Conservation (phyloP, 169 alveolate species). For the Plasmodium coatneyi region DNA sequence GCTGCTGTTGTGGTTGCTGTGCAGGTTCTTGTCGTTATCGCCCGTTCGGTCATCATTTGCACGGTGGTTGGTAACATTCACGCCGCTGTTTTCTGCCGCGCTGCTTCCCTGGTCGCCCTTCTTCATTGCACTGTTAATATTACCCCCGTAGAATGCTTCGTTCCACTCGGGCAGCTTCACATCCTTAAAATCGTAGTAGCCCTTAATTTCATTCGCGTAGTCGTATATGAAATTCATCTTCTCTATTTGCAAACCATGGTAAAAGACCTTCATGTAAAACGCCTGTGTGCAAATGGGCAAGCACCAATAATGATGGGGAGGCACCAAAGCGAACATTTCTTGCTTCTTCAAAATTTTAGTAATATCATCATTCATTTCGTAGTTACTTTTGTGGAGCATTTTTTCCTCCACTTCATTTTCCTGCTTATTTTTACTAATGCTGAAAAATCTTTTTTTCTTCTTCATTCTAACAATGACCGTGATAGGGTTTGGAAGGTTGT, state of each 20-base stretch:
- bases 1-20: neutral
- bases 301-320: slow-evolving; percentile 80
- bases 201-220: slow-evolving; percentile 27
- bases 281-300: slow-evolving; percentile 66
- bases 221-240: slow-evolving; percentile 72
- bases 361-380: slow-evolving; percentile 68
- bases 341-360: slow-evolving; percentile 73
- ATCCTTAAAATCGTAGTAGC: slow-evolving; percentile 37
- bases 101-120: neutral
- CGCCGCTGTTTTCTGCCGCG: neutral
- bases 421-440: slow-evolving; percentile 31
- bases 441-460: slow-evolving; percentile 55
- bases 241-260: slow-evolving; percentile 73
- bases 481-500: slow-evolving; percentile 80
- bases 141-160: slow-evolving; percentile 13
- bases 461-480: slow-evolving; percentile 76
- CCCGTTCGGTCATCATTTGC: neutral
- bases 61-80: neutral
- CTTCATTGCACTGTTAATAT: slow-evolving; percentile 7
- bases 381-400: slow-evolving; percentile 2
- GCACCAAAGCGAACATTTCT: slow-evolving; percentile 74
- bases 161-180: slow-evolving; percentile 49
- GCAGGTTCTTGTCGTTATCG: neutral
- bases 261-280: slow-evolving; percentile 62
- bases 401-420: slow-evolving; percentile 22